Evolutionary conservation across 2,329 filamentous ascomycete genomes (phyloP), one percentile per base, ranked within the genome.

Genomic region (Colletotrichum sp.): DNA sequence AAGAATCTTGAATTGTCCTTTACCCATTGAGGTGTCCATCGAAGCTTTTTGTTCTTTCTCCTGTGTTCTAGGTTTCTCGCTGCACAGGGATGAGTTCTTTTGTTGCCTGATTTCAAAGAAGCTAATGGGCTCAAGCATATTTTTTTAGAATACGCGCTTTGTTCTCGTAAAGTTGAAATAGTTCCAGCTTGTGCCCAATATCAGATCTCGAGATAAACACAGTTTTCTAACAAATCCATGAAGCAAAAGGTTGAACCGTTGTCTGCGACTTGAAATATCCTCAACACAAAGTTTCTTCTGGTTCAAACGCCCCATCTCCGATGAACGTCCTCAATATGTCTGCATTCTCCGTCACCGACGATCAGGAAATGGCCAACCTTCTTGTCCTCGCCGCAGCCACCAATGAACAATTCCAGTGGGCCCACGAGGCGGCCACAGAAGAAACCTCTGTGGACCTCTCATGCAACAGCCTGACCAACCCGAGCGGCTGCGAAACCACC

Each of bases 101-200:
- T 49, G n/a, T 49, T 49, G 44, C n/a, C 59, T 21, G 13, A n/a
- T 1, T 6, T 62, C 28, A 62, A 24, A 62, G 59, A 34, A 34
- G 5, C 57, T 1, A 7, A 3, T n/a, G 13, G 9, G n/a, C 32
- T 3, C n/a, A 16, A 34, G n/a, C 0, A n/a, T 10, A 6, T 0
- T 62, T 21, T 21, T 6, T 1, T 2, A 62, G 7, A 16, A 16
- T 5, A 62, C n/a, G 12, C n/a, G n/a, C 59, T 62, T 62, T 62
- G 59, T 62, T 62, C 7, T 1, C 13, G 9, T 5, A 5, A 62
- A n/a, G 18, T 30, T 62, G 28, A 62, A 36, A 62, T 62, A 62
- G 6, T 30, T 15, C 16, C 10, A 30, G 6, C 26, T 5, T 24
- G 7, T 9, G n/a, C n/a, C 44, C 44, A 13, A 21, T 49, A 4